Base-by-base conservation (phyloP, 768 basidiomycete species). In the Psilocybe tampanensis region DNA sequence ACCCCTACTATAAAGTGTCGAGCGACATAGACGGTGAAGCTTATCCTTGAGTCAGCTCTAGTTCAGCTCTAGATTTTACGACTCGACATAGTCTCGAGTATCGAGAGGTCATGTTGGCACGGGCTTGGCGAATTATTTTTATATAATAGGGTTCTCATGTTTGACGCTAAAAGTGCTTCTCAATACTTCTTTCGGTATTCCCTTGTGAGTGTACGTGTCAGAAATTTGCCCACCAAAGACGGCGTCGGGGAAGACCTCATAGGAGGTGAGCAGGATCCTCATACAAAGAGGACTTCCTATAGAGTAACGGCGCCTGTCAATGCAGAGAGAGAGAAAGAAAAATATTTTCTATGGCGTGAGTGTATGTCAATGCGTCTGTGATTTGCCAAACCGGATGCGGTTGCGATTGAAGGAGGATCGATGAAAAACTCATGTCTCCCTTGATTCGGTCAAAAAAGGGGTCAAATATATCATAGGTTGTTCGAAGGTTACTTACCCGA, bases 111-210 rank as follows among this genome's bases (percentile, higher is more conserved):
- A 53, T 49, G 21, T 54, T 58, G 57, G 57, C 57, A 54, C 24
- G 34, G 17, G 22, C 52, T 58, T 58, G 57, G 52, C 52, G 22
- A 18, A 1, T 44, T 44, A 54, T 57, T 52, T 45, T 52, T 57
- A 45, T 50, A 19, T 36, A 39, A 24, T 55, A 33, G 39, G 18
- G 32, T 54, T 44, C 44, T 45, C 45, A 24, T 2, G 47, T 39
- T 39, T 39, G 36, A 39, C 36, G 15, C 36, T 39, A 39, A 39
- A 39, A 39, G 12, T n/a, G 12, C 36, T 39, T 39, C 36, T n/a
- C 12, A 5, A 39, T n/a, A 13, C 15, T 29, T 29, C 29, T 39
- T n/a, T 3, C n/a, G n/a, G n/a, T n/a, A n/a, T n/a, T n/a, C n/a
- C n/a, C n/a, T n/a, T n/a, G n/a, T n/a, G n/a, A n/a, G n/a, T n/a